Percentiles rank a stretch among this genome's conserved stretches.
phyloP scores from a whole-genome alignment of 495 filamentous ascomycete species.

The Xylaria longipes region DNA sequence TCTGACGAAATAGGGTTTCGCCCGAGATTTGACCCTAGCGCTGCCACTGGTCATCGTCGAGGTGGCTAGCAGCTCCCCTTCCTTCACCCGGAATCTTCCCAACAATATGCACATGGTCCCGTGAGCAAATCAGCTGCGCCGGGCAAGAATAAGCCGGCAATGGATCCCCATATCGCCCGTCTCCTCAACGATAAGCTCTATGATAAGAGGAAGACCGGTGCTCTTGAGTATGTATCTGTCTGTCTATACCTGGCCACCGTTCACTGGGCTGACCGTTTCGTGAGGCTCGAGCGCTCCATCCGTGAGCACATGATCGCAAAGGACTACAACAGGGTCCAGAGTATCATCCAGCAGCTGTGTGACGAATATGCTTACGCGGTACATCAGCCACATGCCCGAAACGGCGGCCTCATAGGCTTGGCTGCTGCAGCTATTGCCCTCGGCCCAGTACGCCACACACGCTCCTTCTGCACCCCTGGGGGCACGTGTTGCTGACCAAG shows the following conservation, averaged over 20 bases:
- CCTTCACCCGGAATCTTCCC: background rate
- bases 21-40: too few species aligned
- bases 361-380: conserved; percentile 98
- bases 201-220: conserved; percentile 94
- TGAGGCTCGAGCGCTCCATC: conserved; percentile 87
- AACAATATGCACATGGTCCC: background rate
- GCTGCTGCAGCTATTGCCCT: conserved; percentile 96
- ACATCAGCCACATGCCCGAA: conserved; percentile 95
- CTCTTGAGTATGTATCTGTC: conserved; percentile 79
- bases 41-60: background rate
- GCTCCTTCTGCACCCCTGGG: conserved; percentile 2
- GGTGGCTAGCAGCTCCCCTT: background rate
- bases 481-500: conserved; percentile 31
- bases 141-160: conserved; percentile 45
- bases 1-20: conserved; percentile 25
- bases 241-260: conserved; percentile 10
- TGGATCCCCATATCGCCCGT: conserved; percentile 90
- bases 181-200: conserved; percentile 97
- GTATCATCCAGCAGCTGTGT: conserved; percentile 93
- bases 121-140: conserved; percentile 6
- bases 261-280: conserved; percentile 25
- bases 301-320: conserved; percentile 79
- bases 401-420: conserved; percentile 94
- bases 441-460: conserved; percentile 71
- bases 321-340: conserved; percentile 78